Percentiles rank a stretch among this genome's conserved stretches.
Conservation (phyloP, 768 basidiomycete genomes). For the Tulasnella sp. region DNA sequence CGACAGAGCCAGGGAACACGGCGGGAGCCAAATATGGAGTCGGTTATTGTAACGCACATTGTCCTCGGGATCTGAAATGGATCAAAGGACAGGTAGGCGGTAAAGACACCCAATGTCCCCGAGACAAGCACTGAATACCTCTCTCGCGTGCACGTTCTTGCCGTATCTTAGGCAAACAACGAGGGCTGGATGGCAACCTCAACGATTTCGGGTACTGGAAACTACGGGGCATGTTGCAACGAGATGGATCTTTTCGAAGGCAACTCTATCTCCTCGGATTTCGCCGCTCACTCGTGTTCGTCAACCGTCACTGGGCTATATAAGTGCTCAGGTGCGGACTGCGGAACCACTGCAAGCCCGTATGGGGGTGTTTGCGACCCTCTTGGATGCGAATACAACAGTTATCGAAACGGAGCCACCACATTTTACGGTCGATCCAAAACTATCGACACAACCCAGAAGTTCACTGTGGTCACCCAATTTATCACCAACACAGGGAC, state of each 20-base stretch:
- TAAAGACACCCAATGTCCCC: background rate
- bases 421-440: conserved; percentile 16
- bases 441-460: background rate
- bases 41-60: conserved; percentile 8
- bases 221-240: conserved; percentile 17
- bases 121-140: background rate
- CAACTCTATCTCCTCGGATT: conserved; percentile 15
- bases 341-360: background rate
- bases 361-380: conserved; percentile 8
- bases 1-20: background rate
- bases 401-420: conserved; percentile 5
- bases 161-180: background rate
- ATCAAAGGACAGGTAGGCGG: conserved; percentile 10
- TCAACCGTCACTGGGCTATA: background rate
- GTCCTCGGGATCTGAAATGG: conserved; percentile 10
- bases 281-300: conserved; percentile 4
- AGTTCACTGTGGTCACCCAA: conserved; percentile 22
- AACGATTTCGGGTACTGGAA: background rate
- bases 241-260: conserved; percentile 15
- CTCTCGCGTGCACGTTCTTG: background rate
- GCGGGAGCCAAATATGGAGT: background rate
- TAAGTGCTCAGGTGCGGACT: background rate
- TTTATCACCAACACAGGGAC: conserved; percentile 17
- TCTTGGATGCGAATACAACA: conserved; percentile 22
- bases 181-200: background rate